Evolutionary conservation across 2,329 filamentous ascomycete species (phyloP).

Genomic region (Fusarium caatingaense): DNA sequence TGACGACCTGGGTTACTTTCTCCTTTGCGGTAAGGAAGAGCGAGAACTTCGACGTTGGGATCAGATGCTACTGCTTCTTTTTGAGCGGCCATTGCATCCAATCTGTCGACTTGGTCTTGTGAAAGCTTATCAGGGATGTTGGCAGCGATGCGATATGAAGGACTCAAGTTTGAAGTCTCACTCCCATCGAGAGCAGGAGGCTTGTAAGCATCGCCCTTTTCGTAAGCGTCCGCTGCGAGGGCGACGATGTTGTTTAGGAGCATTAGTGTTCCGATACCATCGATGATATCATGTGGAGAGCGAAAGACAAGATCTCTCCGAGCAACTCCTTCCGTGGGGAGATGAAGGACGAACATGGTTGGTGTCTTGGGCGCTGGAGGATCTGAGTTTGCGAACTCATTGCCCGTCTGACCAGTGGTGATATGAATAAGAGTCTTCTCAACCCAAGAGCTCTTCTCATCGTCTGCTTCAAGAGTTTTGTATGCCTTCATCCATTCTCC

Average conservation of each 20-base stretch:
- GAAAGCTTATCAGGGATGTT: fast-evolving
- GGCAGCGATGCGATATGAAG: conserved; percentile 19
- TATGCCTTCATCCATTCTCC: conserved; percentile 48
- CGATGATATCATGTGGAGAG: conserved; percentile 55
- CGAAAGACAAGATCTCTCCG: conserved; percentile 52
- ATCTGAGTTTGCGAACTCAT: conserved; percentile 52
- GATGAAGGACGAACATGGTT: conserved; percentile 50
- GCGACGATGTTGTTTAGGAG: conserved; percentile 49
- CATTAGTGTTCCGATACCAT: conserved; percentile 54
- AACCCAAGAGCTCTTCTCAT: conserved; percentile 44
- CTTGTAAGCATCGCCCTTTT: conserved; percentile 6
- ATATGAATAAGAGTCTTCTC: conserved; percentile 47
- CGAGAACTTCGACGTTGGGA: not conserved
- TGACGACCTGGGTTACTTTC: conserved; percentile 36
- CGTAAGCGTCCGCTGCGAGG: conserved; percentile 42
- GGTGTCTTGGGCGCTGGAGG: conserved; percentile 49
- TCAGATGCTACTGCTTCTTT: conserved; percentile 12
- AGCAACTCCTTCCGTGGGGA: not conserved
- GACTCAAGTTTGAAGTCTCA: conserved; percentile 29
- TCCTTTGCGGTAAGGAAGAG: conserved; percentile 39
- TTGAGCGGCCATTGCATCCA: not conserved
- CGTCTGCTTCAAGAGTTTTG: not conserved
- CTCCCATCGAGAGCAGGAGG: conserved; percentile 36
- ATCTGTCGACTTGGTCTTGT: not conserved
- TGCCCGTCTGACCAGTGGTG: conserved; percentile 40